Percentiles rank a stretch among this genome's conserved stretches.
phyloP scores from a whole-genome alignment of 352 stramenopile genomes.

The Paralagenidium karlingii region DNA sequence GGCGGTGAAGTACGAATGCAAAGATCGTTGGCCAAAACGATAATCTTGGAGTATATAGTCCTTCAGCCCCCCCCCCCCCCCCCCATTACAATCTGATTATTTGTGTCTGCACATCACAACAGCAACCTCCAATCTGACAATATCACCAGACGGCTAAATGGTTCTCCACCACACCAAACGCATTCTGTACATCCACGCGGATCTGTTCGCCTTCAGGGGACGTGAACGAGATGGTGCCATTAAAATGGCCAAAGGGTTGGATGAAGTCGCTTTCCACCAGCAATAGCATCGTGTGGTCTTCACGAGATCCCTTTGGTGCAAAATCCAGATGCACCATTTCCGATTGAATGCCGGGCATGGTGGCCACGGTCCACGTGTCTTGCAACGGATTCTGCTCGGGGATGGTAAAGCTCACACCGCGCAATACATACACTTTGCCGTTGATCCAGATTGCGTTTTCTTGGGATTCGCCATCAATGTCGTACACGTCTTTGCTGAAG shows the following conservation, averaged over 20 bases:
- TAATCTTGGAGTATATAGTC: no score
- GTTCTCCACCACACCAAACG: conserved; percentile 31
- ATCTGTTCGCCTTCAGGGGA: conserved; percentile 3
- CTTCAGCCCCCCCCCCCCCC: no score
- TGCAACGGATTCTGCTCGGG: conserved; percentile 5
- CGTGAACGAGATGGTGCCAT: conserved; percentile 8
- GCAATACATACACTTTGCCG: conserved; percentile 16
- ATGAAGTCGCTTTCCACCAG: conserved; percentile 24
- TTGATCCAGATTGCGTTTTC: conserved; percentile 39
- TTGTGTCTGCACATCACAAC: no score
- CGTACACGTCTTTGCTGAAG: conserved; percentile 28
- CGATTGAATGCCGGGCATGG: neutral
- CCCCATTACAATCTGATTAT: no score
- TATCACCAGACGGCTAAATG: conserved; percentile 28
- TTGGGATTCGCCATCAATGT: conserved; percentile 30
- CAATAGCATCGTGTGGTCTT: conserved; percentile 16
- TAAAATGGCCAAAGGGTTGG: conserved; percentile 21
- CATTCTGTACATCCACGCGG: conserved; percentile 10
- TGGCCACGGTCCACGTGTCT: conserved; percentile 9
- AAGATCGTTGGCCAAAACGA: no score
- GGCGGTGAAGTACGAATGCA: no score
- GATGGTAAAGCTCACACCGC: conserved; percentile 17
- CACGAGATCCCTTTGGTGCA: conserved; percentile 13
- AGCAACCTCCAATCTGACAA: no score
- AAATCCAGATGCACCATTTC: conserved; percentile 19